phyloP scores from a whole-genome alignment of 225 moss, liverwort and hornwort genomes.

The Straminergon stramineum region DNA sequence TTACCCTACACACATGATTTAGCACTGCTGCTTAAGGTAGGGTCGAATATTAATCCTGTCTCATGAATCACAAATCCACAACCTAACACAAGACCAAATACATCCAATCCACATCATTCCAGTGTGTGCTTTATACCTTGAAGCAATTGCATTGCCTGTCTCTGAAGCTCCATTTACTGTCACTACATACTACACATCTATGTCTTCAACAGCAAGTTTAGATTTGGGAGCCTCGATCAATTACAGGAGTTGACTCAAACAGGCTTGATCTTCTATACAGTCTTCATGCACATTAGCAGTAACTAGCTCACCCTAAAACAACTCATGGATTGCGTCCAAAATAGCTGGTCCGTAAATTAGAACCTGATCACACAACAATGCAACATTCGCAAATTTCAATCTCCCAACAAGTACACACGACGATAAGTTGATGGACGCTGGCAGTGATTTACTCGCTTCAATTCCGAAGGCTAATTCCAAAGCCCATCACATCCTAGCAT shows the following conservation, averaged over 20 bases:
- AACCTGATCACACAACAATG: background rate
- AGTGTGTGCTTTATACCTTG: background rate
- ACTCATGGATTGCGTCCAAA: background rate
- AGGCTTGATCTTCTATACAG: background rate
- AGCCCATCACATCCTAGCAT: background rate
- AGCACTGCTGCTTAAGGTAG: background rate
- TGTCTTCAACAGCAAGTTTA: background rate
- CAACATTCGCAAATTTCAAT: background rate
- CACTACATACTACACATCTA: background rate
- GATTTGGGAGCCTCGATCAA: background rate
- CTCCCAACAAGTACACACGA: background rate
- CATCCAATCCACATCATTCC: background rate
- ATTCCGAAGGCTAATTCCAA: background rate
- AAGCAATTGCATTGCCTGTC: background rate
- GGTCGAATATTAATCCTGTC: background rate
- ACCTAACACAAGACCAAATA: background rate
- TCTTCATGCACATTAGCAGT: background rate
- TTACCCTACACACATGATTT: background rate
- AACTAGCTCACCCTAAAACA: background rate
- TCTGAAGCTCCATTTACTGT: background rate
- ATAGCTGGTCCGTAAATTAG: background rate
- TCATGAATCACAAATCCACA: background rate
- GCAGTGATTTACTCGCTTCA: background rate
- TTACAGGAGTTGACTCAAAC: background rate
- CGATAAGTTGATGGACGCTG: background rate